Base-by-base conservation (phyloP, 805 yeast species). In the Yarrowia sp. region DNA sequence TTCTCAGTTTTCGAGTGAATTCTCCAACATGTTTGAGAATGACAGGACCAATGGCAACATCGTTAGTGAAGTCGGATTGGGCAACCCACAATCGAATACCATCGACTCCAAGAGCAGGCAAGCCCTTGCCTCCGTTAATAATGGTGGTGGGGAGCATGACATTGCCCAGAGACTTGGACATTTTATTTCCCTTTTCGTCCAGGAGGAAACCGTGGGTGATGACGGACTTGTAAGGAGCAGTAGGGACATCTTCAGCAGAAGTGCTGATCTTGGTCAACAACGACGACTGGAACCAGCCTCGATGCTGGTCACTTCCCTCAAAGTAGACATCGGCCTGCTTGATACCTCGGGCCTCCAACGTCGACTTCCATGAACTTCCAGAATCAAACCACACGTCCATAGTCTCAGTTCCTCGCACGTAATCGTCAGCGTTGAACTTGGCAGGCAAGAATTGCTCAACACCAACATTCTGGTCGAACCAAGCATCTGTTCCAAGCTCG, bases 381-480 rank as follows among this genome's bases (percentile, higher is more conserved):
- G 96, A 89, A 75, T 95, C 99, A 77, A 95, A 93, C 99, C 99
- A 95, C 19, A 95, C 99, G 76, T 95, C 99, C 92, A 95, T 89
- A 0, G 99, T 95, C 70, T 95, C 99, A 48, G 80, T 82, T 0
- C 97, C 93, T 70, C 90, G 88, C 24, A 72, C 71, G 67, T 80
- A 88, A 2, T 78, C 70, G 2, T 70, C 64, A 0, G 85, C 87
- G 30, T 77, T 71, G 17, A 70, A 74, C 26, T 78, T 74, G 2
- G 78, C 79, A 0, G 97, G 97, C 16, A 95, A 74, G 98, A 98
- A 95, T 67, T 84, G 80, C 5, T 76, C 67, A 49, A 87, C 77
- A 52, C 83, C 82, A 46, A 83, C 82, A 0, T 71, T 74, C 62
- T 83, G 85, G 3, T 74, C 81, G 76, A 93, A 93, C 99, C 99